Base-by-base conservation (phyloP, 2,329 filamentous ascomycete species). In the Fusarium anguioides region DNA sequence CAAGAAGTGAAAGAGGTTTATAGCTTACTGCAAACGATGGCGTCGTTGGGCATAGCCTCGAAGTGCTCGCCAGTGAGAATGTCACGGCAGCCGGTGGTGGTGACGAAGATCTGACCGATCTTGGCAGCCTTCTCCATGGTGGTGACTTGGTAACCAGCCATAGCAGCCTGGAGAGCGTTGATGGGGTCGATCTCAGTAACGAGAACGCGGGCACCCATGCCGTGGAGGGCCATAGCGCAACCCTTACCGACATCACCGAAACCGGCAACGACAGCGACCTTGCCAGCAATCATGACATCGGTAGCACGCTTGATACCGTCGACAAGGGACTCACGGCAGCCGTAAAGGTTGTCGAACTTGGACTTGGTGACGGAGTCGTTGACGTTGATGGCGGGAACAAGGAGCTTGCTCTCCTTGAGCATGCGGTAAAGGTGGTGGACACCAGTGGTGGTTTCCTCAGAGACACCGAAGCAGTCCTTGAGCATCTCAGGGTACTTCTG, bases 271-370 rank as follows among this genome's bases (percentile, higher is more conserved):
- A 98, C 94, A 72, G 93, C 94, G 77, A 97, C 89, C 91, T 99
- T 98, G 82, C 96, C 96, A 79, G 96, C 96, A 87, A 98, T 95
- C 96, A 99, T 99, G 83, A 98, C 96, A 86, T 99, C 95, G 82
- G 96, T 99, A 76, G 96, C 95, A 86, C 95, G 95, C 92, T 98
- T 99, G 90, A 99, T 98, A 82, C 96, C 96, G 82, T 99, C 96
- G 78, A 99, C 90, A 76, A 99, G 91, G 70, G 95, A 97, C 87
- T 98, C 96, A 81, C 94, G 91, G 93, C 96, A 98, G 79, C 96
- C 95, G 89, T 98, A 99, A 72, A 98, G 86, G 91, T 99, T 99
- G 89, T 98, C 96, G 82, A 99, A 99, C 89, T 99, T 99, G 85
- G 94, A 97, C 91, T 98, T 99, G 83, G 96, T 99, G 80, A 99